Percentiles rank a stretch among this genome's conserved stretches.
phyloP scores from a whole-genome alignment of 2,329 filamentous ascomycete species.

The Microcyclosporella mali region DNA sequence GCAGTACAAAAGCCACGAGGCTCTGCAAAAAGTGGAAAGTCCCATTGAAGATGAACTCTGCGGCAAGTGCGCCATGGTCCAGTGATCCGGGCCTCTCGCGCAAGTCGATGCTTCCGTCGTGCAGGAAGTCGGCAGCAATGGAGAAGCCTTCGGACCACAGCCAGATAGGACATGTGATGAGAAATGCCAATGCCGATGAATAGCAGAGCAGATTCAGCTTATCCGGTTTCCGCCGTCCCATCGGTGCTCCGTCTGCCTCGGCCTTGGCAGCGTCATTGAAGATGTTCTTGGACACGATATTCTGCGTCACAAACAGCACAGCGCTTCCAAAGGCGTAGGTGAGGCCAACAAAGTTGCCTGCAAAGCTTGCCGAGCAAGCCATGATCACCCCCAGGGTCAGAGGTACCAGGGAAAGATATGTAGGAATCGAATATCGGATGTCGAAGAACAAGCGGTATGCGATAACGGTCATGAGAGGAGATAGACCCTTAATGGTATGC shows the following conservation, averaged over 20 bases:
- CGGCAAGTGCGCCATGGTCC: slow-evolving; percentile 53
- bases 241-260: slow-evolving; percentile 63
- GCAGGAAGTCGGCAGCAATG: slow-evolving; percentile 69
- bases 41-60: slow-evolving; percentile 97
- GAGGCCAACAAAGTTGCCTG: slow-evolving; percentile 85
- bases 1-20: slow-evolving; percentile 84
- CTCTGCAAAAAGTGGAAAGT: slow-evolving; percentile 95
- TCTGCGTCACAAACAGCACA: slow-evolving; percentile 92
- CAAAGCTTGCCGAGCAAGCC: slow-evolving; percentile 87
- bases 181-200: slow-evolving; percentile 86
- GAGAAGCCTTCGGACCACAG: slow-evolving; percentile 80
- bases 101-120: slow-evolving; percentile 72
- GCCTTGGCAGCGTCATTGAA: slow-evolving; percentile 90
- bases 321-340: slow-evolving; percentile 83
- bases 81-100: slow-evolving; percentile 69
- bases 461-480: slow-evolving; percentile 87
- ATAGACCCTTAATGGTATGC: slow-evolving; percentile 96
- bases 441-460: slow-evolving; percentile 86
- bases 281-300: slow-evolving; percentile 95
- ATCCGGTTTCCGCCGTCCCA: slow-evolving; percentile 72
- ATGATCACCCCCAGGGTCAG: slow-evolving; percentile 92
- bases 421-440: slow-evolving; percentile 79
- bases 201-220: slow-evolving; percentile 96
- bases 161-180: slow-evolving; percentile 87
- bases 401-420: slow-evolving; percentile 70